Evolutionary conservation across 208 protist genomes (phyloP).

Genomic region (Tritrichomonas musculus): DNA sequence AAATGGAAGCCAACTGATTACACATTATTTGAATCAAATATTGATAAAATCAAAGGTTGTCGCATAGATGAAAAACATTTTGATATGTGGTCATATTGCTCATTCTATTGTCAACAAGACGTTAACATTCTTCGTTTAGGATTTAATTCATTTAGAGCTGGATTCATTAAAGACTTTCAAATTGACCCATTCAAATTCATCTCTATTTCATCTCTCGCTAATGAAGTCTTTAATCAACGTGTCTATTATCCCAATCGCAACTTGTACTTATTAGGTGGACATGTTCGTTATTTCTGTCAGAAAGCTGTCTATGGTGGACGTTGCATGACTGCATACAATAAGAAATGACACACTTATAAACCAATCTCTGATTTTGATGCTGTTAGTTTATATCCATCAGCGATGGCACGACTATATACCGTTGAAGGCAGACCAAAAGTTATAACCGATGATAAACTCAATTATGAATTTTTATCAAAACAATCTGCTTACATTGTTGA

Average conservation of each 20-base stretch:
- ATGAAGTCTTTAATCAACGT: background rate
- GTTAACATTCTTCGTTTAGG: background rate
- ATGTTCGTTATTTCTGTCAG: background rate
- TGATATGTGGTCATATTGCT: background rate
- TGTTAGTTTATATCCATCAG: no score
- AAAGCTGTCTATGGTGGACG: conserved; percentile 12
- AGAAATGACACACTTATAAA: background rate
- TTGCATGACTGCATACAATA: background rate
- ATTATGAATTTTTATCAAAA: background rate
- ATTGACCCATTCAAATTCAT: background rate
- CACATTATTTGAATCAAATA: background rate
- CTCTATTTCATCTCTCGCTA: background rate
- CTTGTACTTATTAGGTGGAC: background rate
- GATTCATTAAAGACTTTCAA: background rate
- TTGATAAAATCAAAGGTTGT: background rate
- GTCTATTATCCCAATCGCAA: background rate
- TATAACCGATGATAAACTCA: background rate
- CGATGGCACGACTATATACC: no score
- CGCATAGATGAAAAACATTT: background rate
- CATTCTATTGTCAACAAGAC: background rate
- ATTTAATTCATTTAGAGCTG: background rate
- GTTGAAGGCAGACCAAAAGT: no score
- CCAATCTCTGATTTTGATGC: background rate
- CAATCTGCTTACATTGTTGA: background rate
- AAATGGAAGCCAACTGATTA: no score